phyloP scores from a whole-genome alignment of 805 yeast species.

The Ogataea ganodermae region DNA sequence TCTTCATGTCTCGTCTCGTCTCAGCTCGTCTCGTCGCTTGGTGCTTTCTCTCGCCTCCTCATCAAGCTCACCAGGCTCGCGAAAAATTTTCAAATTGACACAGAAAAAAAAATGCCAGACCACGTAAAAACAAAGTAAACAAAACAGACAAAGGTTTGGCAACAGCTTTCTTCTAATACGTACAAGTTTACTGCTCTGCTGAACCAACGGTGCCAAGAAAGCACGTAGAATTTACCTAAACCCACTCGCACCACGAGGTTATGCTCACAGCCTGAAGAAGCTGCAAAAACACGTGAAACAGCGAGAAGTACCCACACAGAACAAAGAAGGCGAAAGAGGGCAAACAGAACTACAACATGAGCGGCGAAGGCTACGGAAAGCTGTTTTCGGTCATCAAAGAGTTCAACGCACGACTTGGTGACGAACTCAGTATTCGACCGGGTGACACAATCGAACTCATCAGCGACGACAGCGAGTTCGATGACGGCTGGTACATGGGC shows the following conservation, averaged over 20 bases:
- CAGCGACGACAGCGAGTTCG: constrained; percentile 89
- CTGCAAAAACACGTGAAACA: too few species aligned
- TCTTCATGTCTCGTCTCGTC: too few species aligned
- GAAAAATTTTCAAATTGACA: constrained; percentile 1
- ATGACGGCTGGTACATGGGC: constrained; percentile 98
- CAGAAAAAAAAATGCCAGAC: background rate
- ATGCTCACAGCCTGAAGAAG: background rate
- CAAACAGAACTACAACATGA: background rate
- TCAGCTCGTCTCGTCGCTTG: too few species aligned
- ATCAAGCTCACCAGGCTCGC: too few species aligned
- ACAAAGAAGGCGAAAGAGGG: constrained; percentile 6
- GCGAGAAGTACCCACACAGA: background rate
- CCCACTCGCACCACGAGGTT: background rate
- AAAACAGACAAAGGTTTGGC: constrained; percentile 1
- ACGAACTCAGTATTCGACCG: constrained; percentile 75
- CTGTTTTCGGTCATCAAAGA: constrained; percentile 72
- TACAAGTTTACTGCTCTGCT: background rate
- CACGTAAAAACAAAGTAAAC: constrained; percentile 4
- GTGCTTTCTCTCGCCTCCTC: too few species aligned
- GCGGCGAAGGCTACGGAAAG: constrained; percentile 19
- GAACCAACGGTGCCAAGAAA: background rate
- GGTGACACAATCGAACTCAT: constrained; percentile 90
- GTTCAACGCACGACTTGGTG: constrained; percentile 84
- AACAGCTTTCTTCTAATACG: too few species aligned
- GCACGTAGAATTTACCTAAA: too few species aligned